Base-by-base conservation (phyloP, 148 eudicot genomes). In the Polygonum maritimum region DNA sequence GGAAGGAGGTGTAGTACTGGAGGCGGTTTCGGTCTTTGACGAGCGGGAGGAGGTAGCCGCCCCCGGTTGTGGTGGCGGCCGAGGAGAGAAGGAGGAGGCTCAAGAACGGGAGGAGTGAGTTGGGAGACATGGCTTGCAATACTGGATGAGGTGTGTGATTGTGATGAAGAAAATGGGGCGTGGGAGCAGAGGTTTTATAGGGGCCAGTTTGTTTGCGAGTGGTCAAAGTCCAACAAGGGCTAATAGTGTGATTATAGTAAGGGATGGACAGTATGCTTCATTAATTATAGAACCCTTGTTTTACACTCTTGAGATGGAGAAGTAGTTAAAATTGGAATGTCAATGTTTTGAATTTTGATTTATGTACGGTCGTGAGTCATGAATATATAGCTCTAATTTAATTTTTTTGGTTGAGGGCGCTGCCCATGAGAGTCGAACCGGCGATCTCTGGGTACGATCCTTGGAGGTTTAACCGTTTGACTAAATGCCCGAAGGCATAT, bases 1-100 rank as follows among this genome's bases (percentile, higher is more conserved):
- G 71, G 22, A 84, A 77, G 33, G 67, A 33, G 5, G 87, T 84
- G 80, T 49, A 84, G 76, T 84, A 84, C 58, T 84, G 84, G 76
- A 73, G 31, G 15, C 55, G 76, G 2, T 6, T 5, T 2, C 9
- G 7, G 82, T 84, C 87, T 38, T 79, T 81, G 73, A 79, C 8
- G 44, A 83, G 57, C 18, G 86, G 86, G 69, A 83, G 83, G 7
- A 82, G 67, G 47, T 41, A 80, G 36, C 44, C 44, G 45, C 16
- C 21, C 31, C 31, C 1, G 12, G 44, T 16, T 36, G 71, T 1
- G 41, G 71, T 14, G 44, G 71, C 71, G 21, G 19, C 5, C 15
- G 60, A 9, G 65, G 19, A 5, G 71, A 16, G 39, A 44, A 65
- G 21, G 71, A 67, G 71, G 44, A 67, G 3, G 44, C 18, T 26